These are phyloP conservation scores for Naegleria lovaniensis DNA, from an alignment of 208 protist genomes.

Conservation along the genomic window DNA sequence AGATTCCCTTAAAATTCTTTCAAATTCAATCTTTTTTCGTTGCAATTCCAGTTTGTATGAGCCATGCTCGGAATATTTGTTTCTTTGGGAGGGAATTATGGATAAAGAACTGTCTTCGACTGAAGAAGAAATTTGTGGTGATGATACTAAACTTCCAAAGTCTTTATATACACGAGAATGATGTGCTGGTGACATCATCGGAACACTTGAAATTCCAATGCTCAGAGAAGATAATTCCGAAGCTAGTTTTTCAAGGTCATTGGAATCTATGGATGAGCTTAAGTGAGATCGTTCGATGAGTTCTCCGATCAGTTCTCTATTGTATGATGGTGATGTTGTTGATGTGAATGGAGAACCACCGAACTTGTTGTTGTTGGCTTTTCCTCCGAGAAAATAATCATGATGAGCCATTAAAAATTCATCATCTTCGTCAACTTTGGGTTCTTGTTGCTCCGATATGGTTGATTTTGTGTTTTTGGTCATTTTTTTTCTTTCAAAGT, in stretches of 20 bases:
- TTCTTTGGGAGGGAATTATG: not conserved
- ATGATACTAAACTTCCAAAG: not conserved
- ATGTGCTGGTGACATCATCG: not conserved
- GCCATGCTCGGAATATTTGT: not conserved
- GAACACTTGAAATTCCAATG: not conserved
- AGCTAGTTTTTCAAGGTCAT: not conserved
- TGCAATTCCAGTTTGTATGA: not conserved
- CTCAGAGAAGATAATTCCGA: not conserved
- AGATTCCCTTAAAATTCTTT: not conserved
- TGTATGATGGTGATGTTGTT: not conserved
- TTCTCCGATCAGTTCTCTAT: not conserved
- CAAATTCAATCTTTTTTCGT: constrained; percentile 1
- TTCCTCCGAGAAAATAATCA: too few relatives aligned
- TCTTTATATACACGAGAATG: too few relatives aligned
- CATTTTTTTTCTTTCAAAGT: too few relatives aligned
- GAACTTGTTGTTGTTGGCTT: too few relatives aligned
- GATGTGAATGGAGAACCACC: not conserved
- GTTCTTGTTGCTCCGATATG: too few relatives aligned
- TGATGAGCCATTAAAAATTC: too few relatives aligned
- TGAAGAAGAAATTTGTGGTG: not conserved
- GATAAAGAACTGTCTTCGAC: not conserved
- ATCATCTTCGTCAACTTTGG: too few relatives aligned
- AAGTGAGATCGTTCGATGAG: not conserved
- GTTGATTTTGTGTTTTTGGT: too few relatives aligned
- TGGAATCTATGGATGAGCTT: not conserved